phyloP scores from a whole-genome alignment of 139 green algal genomes.

The Ettlia oleoabundans region DNA sequence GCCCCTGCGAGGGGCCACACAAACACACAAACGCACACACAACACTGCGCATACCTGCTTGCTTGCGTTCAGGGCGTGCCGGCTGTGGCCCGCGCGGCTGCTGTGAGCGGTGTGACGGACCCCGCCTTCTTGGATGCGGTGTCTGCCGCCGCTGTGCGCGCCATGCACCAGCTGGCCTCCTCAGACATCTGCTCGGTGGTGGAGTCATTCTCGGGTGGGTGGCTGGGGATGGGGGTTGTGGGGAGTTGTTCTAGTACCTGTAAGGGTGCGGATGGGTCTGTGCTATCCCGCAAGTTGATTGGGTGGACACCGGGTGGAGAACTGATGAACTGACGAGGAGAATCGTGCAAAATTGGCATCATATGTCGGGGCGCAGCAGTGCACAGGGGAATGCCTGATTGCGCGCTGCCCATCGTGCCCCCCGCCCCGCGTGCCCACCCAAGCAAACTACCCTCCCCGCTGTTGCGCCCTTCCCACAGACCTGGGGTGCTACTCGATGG shows the following conservation, averaged over 20 bases:
- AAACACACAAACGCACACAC: not conserved
- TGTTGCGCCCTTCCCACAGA: slow-evolving; percentile 4
- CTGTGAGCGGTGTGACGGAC: slow-evolving; percentile 33
- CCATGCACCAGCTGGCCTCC: slow-evolving; percentile 25
- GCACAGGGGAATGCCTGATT: no score
- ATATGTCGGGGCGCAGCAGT: no score
- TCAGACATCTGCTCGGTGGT: slow-evolving; percentile 43
- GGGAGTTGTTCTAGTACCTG: no score
- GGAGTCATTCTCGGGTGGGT: slow-evolving; percentile 31
- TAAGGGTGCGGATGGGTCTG: not conserved
- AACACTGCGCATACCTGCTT: no score
- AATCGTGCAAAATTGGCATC: no score
- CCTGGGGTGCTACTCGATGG: slow-evolving; percentile 35
- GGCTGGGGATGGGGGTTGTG: no score
- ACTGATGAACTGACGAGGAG: no score
- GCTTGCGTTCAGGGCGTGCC: slow-evolving; percentile 22
- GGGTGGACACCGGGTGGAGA: no score
- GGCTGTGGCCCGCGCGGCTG: slow-evolving; percentile 30
- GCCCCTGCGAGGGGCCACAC: no score
- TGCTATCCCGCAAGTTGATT: no score
- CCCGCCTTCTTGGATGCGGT: slow-evolving; percentile 25
- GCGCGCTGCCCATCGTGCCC: no score
- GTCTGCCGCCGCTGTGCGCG: slow-evolving; percentile 20
- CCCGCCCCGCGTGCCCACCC: not conserved
- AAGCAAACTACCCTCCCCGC: no score